Conservation (phyloP, 2,329 filamentous ascomycete genomes). For the Colletotrichum sp. region DNA sequence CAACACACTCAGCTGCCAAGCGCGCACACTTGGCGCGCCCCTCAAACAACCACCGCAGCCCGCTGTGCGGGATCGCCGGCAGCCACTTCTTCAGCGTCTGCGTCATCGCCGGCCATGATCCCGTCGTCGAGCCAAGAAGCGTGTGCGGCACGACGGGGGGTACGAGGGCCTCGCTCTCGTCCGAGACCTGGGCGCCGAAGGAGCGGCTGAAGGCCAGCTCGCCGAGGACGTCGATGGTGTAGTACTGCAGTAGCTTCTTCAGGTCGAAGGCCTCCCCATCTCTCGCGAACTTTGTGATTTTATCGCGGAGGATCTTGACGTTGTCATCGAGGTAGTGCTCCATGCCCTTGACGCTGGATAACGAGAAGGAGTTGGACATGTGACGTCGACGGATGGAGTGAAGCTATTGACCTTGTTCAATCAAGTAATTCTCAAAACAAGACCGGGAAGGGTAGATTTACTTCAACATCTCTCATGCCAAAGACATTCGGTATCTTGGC, state of each 20-base stretch:
- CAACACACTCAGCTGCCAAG: slow-evolving; percentile 25
- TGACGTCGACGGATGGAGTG: neutral
- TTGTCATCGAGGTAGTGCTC: slow-evolving; percentile 35
- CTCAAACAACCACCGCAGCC: slow-evolving; percentile 25
- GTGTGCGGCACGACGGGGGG: slow-evolving; percentile 38
- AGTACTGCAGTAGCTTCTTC: slow-evolving; percentile 32
- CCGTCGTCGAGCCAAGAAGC: slow-evolving; percentile 32
- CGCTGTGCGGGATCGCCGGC: slow-evolving; percentile 23
- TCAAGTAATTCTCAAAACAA: neutral
- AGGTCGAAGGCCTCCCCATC: slow-evolving; percentile 29
- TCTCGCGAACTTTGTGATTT: slow-evolving; percentile 18
- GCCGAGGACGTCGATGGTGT: slow-evolving; percentile 29
- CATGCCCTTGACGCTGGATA: slow-evolving; percentile 35
- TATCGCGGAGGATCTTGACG: slow-evolving; percentile 29
- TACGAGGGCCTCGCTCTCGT: slow-evolving; percentile 29
- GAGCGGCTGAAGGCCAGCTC: slow-evolving; percentile 35
- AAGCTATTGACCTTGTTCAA: neutral
- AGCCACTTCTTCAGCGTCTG: slow-evolving; percentile 29
- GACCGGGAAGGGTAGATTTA: neutral
- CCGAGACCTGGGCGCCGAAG: slow-evolving; percentile 31
- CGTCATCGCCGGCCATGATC: slow-evolving; percentile 30
- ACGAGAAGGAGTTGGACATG: slow-evolving; percentile 8
- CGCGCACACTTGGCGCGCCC: slow-evolving; percentile 24
- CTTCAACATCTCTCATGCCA: neutral
- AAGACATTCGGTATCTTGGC: neutral